Conservation (phyloP, 169 alveolate genomes). For the Amoebophrya sp. region DNA sequence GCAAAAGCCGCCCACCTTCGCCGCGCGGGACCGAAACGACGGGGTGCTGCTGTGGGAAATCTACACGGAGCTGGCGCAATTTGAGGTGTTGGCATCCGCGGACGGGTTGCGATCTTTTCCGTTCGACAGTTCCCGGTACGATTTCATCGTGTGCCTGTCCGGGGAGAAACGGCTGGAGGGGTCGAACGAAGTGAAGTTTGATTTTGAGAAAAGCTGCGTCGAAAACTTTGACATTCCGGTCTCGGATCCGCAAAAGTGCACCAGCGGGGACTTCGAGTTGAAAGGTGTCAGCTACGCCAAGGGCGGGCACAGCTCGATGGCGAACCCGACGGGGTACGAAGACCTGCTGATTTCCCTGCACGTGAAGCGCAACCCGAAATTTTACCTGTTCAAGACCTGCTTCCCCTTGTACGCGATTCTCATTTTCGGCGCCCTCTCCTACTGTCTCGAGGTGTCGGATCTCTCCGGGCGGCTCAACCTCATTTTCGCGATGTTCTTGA, state of each 20-base stretch:
- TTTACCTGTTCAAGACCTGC: conserved; percentile 11
- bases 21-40: not conserved
- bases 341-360: not conserved
- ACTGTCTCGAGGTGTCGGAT: not conserved
- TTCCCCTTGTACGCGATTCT: not conserved
- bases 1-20: conserved; percentile 13
- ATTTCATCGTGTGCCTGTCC: not conserved
- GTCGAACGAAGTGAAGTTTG: not conserved
- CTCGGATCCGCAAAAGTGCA: not conserved
- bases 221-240: not conserved
- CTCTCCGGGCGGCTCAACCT: not conserved
- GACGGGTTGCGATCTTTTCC: conserved; percentile 16
- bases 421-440: not conserved
- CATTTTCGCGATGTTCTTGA: not conserved
- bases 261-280: conserved; percentile 7
- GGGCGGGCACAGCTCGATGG: not conserved
- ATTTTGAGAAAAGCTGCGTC: not conserved
- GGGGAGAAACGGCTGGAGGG: conserved; percentile 7
- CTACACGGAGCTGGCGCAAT: not conserved
- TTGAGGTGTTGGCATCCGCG: not conserved
- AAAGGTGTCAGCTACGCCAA: not conserved
- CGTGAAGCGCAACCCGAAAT: conserved; percentile 27
- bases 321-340: not conserved
- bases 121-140: conserved; percentile 8
- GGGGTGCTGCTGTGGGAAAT: not conserved